Evolutionary conservation across 768 basidiomycete species (phyloP), one percentile per base, ranked within the genome.

Genomic region (Cystobasidium onofrii): DNA sequence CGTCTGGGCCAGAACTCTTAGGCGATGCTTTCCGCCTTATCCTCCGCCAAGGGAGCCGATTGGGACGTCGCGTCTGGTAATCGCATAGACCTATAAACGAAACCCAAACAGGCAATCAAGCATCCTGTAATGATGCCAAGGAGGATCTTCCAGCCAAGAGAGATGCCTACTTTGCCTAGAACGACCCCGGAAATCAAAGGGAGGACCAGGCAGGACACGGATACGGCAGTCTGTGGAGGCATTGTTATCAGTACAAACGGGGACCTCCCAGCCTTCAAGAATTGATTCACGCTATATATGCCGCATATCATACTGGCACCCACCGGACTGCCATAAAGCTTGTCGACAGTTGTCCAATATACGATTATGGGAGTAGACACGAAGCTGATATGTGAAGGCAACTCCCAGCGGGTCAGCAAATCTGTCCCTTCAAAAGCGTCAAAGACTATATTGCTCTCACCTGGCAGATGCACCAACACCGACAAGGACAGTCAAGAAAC

Each of bases 401-500:
- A n/a, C n/a, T n/a, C n/a, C n/a, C n/a, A n/a, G n/a, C n/a, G n/a
- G n/a, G n/a, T n/a, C n/a, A n/a, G n/a, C n/a, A n/a, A n/a, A n/a
- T n/a, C n/a, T n/a, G n/a, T n/a, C n/a, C n/a, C n/a, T n/a, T n/a
- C n/a, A n/a, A n/a, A n/a, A n/a, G n/a, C n/a, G n/a, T n/a, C n/a
- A n/a, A 31, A 31, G 27, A 10, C 61, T 31, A 27, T 63, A 34
- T n/a, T 27, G 33, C 4, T n/a, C 33, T 63, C 25, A 63, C 61
- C 46, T 55, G 23, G 29, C 20, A 15, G 66, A 54, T 27, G 18
- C 31, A 15, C 66, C 66, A 3, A 70, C 27, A 4, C 46, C 43
- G 46, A 70, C 44, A 23, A 70, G 66, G 15, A 70, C 15, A 6
- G 33, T 23, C 17, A 70, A 9, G 66, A 54, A 60, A 23, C 25